Evolutionary conservation across 2,329 filamentous ascomycete species (phyloP), one percentile per base, ranked within the genome.

Genomic region (Beauveria brongniartii): DNA sequence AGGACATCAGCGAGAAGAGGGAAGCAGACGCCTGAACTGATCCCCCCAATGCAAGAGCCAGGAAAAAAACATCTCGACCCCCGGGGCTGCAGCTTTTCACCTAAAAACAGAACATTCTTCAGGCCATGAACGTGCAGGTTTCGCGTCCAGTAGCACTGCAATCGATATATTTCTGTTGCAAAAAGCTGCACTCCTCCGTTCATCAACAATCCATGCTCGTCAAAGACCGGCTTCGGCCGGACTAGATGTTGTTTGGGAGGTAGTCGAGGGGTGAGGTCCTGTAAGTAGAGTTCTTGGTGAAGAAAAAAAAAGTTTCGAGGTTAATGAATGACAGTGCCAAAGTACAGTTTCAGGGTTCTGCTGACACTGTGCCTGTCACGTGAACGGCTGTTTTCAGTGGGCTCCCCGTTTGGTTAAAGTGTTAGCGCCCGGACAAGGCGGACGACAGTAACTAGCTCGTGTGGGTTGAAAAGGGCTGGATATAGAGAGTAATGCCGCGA

Each of bases 291-390:
- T 3, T 30, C 18, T 12, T 12, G 54, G 18, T 18, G 5, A 6
- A 48, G 48, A 53, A 58, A 59, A 62, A 62, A 62, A 62, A 62
- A 62, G 48, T 46, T 53, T 58, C 48, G 61, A 57, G 41, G 50
- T 62, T 62, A 62, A 62, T 62, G 9, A 53, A 62, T 48, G 30
- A 62, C 61, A 62, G 61, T 62, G 61, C 50, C 1, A 24, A 18
- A 30, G 5, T n/a, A 51, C 47, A 59, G 50, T 62, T 12, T 8
- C 1, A 6, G 6, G 1, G 5, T 4, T 6, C 3, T 6, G 7
- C 22, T 3, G 12, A 40, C 55, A 62, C 61, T 48, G 55, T 62
- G 20, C 2, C 1, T 1, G 9, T 62, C 61, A 62, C 61, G 61
- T 62, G 61, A 46, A n/a, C 37, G 8, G 7, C 26, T 28, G 28